Evolutionary conservation across 1,284 basidiomycete genomes (phyloP).

Genomic region (Prillingera fragicola): DNA sequence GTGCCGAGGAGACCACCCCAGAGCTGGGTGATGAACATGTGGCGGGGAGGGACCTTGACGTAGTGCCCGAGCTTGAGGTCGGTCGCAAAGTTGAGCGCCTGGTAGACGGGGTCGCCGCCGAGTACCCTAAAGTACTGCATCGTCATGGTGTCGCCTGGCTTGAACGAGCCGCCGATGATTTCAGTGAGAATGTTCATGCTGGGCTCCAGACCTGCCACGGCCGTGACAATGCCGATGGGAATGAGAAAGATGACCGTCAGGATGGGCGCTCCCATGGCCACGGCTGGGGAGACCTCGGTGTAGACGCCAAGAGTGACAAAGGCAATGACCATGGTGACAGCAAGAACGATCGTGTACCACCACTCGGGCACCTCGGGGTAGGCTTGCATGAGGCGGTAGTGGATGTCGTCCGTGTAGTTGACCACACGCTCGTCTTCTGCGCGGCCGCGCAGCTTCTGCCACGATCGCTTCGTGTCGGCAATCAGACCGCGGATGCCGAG

Average conservation of each 20-base stretch:
- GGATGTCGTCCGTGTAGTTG: slow-evolving; percentile 67
- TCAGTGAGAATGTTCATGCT: slow-evolving; percentile 50
- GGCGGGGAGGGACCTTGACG: slow-evolving; percentile 13
- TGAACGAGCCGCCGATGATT: slow-evolving; percentile 53
- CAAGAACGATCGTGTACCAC: slow-evolving; percentile 73
- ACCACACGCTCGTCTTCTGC: not conserved
- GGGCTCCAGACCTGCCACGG: slow-evolving; percentile 7
- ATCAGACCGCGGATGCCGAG: slow-evolving; percentile 33
- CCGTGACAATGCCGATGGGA: slow-evolving; percentile 14
- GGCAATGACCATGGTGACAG: slow-evolving; percentile 67
- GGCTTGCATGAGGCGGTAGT: slow-evolving; percentile 84
- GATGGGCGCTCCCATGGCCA: slow-evolving; percentile 10
- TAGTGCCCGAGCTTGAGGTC: slow-evolving; percentile 19
- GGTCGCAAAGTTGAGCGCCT: slow-evolving; percentile 14
- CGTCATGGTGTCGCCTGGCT: slow-evolving; percentile 9
- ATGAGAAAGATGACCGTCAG: slow-evolving; percentile 16
- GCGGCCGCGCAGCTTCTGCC: not conserved
- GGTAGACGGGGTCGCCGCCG: slow-evolving; percentile 13
- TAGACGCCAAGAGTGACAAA: slow-evolving; percentile 76
- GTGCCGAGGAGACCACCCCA: slow-evolving; percentile 10
- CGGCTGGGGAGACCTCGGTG: slow-evolving; percentile 73
- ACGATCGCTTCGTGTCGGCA: slow-evolving; percentile 2
- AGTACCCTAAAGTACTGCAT: slow-evolving; percentile 62
- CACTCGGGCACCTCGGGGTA: slow-evolving; percentile 94
- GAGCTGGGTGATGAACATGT: slow-evolving; percentile 68